These are phyloP conservation scores for Fragilaria radians DNA, from an alignment of 108 stramenopile genomes.

Conservation along the genomic window DNA sequence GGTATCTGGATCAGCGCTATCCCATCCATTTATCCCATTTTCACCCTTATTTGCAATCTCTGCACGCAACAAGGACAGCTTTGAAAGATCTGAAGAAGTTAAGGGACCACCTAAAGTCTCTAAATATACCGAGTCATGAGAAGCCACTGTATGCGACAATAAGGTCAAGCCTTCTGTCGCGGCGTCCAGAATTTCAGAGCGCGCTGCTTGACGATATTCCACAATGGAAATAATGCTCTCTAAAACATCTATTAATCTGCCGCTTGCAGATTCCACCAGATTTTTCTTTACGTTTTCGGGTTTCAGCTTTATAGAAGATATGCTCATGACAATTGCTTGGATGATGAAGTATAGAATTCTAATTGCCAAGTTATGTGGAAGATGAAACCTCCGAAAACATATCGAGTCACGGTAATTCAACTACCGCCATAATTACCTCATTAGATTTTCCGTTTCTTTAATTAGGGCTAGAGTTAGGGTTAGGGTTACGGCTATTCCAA, in stretches of 20 bases:
- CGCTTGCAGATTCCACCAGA: no score
- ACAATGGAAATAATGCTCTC: constrained; percentile 30
- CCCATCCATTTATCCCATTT: constrained; percentile 23
- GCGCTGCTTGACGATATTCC: constrained; percentile 25
- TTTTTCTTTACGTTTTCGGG: background rate
- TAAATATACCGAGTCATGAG: background rate
- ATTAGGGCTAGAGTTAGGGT: no score
- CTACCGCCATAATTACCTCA: no score
- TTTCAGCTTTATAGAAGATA: no score
- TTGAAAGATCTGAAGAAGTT: background rate
- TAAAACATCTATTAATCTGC: constrained; percentile 7
- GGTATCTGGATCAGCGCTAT: constrained; percentile 21
- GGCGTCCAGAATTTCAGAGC: constrained; percentile 2
- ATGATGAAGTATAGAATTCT: no score
- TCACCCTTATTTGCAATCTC: constrained; percentile 5
- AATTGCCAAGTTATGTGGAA: no score
- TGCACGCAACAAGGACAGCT: background rate
- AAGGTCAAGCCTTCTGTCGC: background rate
- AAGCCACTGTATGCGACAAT: background rate
- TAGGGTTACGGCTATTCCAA: no score
- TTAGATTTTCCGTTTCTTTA: no score
- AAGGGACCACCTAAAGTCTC: constrained; percentile 1
- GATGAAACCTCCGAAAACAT: no score
- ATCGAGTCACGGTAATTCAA: no score
- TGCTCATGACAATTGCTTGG: no score